Base-by-base conservation (phyloP, 306 rosid species). In the Calophaca sinica region DNA sequence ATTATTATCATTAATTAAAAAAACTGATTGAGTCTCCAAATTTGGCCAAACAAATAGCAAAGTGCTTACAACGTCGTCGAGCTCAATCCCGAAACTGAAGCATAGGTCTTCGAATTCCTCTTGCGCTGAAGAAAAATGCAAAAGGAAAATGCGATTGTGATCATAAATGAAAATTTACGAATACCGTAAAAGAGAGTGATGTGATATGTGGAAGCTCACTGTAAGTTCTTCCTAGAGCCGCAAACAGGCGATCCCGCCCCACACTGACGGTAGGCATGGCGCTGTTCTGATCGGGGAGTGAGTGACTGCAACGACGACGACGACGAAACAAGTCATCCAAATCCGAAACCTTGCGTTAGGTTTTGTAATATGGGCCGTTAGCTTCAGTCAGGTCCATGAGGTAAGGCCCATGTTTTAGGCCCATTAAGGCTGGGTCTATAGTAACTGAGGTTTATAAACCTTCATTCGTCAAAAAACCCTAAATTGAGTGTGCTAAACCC, bases 1-100 rank as follows among this genome's bases (percentile, higher is more conserved):
- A 69, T 1, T 9, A 46, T 2, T 0, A 9, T 73, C 13, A 9
- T 6, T 62, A 61, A 12, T 62, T 11, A 4, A 59, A 41, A 39
- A 67, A 5, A 69, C 4, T 3, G 35, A 13, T 44, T 6, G 15
- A 79, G 10, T 35, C 51, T 31, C 50, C 4, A 10, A 11, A 10
- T 52, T 32, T 8, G 60, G 28, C 5, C 2, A 2, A 31, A 0
- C 44, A 44, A 36, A 63, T 14, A 2, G 59, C 1, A 9, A 63
- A 84, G 15, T 13, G 2, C 96, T 81, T 83, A 93, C 98, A 3
- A 93, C 96, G 50, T 93, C 98, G 26, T 93, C 98, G 1, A 93
- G 97, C 85, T 93, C 97, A 62, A 93, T 91, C 12, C 98, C 98
- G 36, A 91, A 93, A 38, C 88, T 77, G 89, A 93, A 93, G 86